Conservation (phyloP, 2,329 filamentous ascomycete species). For the Fusarium sororula region DNA sequence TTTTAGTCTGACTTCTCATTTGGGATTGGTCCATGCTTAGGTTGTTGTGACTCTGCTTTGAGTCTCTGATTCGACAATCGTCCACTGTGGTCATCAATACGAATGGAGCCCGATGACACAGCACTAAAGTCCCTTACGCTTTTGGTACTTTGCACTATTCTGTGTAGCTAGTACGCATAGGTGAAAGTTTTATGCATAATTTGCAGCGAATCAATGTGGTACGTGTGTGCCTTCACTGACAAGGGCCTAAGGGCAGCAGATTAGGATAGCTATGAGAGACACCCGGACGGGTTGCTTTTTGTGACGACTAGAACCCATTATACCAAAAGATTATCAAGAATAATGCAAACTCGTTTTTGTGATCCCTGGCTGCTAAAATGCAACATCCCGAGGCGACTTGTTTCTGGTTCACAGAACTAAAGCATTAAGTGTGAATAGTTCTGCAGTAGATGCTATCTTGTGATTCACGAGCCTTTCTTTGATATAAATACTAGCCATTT, state of each 20-base stretch:
- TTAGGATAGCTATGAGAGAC: neutral
- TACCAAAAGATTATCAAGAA: fast-evolving
- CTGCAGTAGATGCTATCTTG: neutral
- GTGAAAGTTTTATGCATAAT: fast-evolving
- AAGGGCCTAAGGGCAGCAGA: neutral
- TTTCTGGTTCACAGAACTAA: neutral
- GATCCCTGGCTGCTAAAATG: fast-evolving
- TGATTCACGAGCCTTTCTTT: fast-evolving
- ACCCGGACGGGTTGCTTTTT: neutral
- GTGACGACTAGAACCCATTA: fast-evolving
- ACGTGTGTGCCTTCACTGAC: neutral
- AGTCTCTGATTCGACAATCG: neutral
- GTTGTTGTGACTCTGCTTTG: neutral
- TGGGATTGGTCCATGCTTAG: neutral
- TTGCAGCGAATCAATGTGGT: fast-evolving
- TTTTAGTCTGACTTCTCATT: neutral
- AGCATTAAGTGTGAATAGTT: neutral
- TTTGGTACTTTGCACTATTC: fast-evolving
- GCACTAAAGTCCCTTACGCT: neutral
- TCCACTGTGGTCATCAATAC: neutral
- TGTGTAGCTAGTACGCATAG: fast-evolving
- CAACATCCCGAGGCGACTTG: fast-evolving
- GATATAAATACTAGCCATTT: neutral
- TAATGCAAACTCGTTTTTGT: fast-evolving
- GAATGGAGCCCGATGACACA: neutral